phyloP scores from a whole-genome alignment of 2,329 filamentous ascomycete genomes.

The Ophiocordyceps camponoti-saundersi region DNA sequence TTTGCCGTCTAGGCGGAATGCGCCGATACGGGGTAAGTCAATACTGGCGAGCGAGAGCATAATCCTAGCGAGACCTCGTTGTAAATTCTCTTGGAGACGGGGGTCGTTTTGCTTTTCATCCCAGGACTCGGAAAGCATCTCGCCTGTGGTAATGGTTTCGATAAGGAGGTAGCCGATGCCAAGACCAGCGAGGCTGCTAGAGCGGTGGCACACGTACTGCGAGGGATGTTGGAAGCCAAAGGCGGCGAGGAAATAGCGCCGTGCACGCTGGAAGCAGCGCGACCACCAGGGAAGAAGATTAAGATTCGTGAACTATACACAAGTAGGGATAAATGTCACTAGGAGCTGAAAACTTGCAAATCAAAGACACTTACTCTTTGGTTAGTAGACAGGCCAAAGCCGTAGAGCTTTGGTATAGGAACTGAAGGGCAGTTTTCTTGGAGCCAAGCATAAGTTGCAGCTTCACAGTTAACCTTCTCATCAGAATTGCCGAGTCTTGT shows the following conservation, averaged over 20 bases:
- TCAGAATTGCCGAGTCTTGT: slow-evolving; percentile 19
- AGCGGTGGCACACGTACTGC: slow-evolving; percentile 3
- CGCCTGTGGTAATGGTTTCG: slow-evolving; percentile 5
- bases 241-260: slow-evolving; percentile 1
- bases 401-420: slow-evolving; percentile 9
- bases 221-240: slow-evolving; percentile 4
- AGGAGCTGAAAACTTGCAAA: background rate
- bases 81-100: slow-evolving; percentile 9
- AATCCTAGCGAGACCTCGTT: slow-evolving; percentile 11
- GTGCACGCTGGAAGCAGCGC: background rate
- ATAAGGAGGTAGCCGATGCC: slow-evolving; percentile 7
- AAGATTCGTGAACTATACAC: background rate
- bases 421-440: slow-evolving; percentile 6
- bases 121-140: slow-evolving; percentile 7
- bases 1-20: slow-evolving; percentile 10
- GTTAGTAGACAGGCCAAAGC: slow-evolving; percentile 7
- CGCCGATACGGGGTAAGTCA: slow-evolving; percentile 10
- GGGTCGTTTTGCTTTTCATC: slow-evolving; percentile 5
- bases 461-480: slow-evolving; percentile 17
- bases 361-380: slow-evolving; percentile 3
- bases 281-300: background rate
- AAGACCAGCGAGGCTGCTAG: slow-evolving; percentile 3
- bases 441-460: slow-evolving; percentile 7
- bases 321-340: background rate
- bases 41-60: slow-evolving; percentile 14